These are phyloP conservation scores for Arxiozyma bovina DNA, from an alignment of 1,139 yeast species.

Conservation along the genomic window DNA sequence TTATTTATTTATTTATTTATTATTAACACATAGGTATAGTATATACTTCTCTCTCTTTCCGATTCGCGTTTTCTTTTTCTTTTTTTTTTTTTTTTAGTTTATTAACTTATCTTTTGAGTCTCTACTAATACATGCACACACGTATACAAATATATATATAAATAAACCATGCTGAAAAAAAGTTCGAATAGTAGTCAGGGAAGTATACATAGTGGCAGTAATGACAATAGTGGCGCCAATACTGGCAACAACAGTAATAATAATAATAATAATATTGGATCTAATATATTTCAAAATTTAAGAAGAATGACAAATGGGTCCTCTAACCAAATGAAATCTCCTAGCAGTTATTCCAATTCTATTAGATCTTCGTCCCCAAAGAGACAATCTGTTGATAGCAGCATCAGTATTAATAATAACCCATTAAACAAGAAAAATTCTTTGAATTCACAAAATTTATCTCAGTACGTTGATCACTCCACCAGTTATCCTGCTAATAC, in stretches of 20 bases:
- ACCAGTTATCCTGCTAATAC: no score
- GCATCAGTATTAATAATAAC: conserved; percentile 9
- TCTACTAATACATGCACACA: not conserved
- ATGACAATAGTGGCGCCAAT: not conserved
- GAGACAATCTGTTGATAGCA: not conserved
- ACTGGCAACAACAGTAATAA: not conserved
- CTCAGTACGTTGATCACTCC: conserved; percentile 22
- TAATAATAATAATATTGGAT: not conserved
- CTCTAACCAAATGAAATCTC: not conserved
- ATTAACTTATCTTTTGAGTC: no score
- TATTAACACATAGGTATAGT: no score
- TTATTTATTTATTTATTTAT: not conserved
- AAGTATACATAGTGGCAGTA: not conserved
- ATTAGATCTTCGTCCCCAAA: not conserved
- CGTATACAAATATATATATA: not conserved
- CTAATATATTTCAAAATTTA: conserved; percentile 12
- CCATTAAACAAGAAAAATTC: conserved; percentile 26
- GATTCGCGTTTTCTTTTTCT: not conserved
- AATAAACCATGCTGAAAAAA: not conserved
- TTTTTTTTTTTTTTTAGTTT: no score
- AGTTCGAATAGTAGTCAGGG: not conserved
- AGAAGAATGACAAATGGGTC: conserved; percentile 10
- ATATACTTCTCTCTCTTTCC: not conserved
- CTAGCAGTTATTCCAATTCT: not conserved
- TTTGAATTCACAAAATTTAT: conserved; percentile 24